phyloP scores from a whole-genome alignment of 305 asterid species.

The Solanum hybrid region DNA sequence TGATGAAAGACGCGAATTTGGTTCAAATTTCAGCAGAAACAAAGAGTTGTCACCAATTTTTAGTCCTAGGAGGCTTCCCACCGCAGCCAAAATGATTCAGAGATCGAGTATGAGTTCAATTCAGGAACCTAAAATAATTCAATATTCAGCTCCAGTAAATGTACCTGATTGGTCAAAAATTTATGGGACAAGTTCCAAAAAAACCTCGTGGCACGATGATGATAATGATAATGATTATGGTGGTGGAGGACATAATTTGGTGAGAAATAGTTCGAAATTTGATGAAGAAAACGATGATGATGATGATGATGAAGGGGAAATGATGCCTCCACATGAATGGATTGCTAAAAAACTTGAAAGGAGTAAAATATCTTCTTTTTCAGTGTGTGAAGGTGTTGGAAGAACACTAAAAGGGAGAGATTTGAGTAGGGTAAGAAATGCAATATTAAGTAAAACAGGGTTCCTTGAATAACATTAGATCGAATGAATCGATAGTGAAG shows the following conservation, averaged over 20 bases:
- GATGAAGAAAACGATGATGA: constrained; percentile 20
- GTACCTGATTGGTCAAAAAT: constrained; percentile 51
- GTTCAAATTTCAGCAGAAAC: not conserved
- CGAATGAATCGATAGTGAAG: not conserved
- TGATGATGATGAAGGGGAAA: not conserved
- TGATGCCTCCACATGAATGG: constrained; percentile 59
- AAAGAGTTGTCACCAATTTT: constrained; percentile 4
- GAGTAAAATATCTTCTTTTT: constrained; percentile 30
- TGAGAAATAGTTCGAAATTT: constrained; percentile 12
- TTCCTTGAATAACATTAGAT: constrained; percentile 25
- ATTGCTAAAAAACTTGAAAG: constrained; percentile 32
- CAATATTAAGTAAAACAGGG: constrained; percentile 51
- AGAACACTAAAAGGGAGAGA: constrained; percentile 72
- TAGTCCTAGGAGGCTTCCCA: constrained; percentile 14
- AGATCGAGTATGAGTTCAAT: constrained; percentile 5
- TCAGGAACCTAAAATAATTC: constrained; percentile 13
- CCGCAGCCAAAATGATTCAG: constrained; percentile 32
- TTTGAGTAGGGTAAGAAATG: constrained; percentile 48
- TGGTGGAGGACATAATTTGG: not conserved
- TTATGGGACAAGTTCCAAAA: constrained; percentile 16
- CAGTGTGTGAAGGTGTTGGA: constrained; percentile 64
- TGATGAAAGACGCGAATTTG: constrained; percentile 10
- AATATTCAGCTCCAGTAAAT: constrained; percentile 40
- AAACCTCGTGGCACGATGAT: not conserved
- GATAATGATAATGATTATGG: not conserved